Conservation (phyloP, 2,329 filamentous ascomycete genomes). For the Colletotrichum sojae region DNA sequence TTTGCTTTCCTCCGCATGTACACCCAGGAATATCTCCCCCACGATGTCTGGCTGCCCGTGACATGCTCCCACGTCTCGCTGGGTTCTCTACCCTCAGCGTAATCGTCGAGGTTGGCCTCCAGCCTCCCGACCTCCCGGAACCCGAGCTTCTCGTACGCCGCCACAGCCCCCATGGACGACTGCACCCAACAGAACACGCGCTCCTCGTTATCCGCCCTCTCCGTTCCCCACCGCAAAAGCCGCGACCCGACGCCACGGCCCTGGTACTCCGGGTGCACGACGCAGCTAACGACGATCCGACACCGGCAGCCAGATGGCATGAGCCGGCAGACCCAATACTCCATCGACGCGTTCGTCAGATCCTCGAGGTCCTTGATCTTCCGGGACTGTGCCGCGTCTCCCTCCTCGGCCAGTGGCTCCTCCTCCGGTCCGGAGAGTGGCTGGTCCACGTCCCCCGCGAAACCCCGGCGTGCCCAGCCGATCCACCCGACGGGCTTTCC, state of each 20-base stretch:
- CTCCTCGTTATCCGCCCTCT: slow-evolving; percentile 47
- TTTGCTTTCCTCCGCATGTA: slow-evolving; percentile 48
- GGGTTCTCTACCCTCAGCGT: slow-evolving; percentile 8
- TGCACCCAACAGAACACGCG: slow-evolving; percentile 48
- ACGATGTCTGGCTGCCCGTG: slow-evolving; percentile 42
- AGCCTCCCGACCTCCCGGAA: slow-evolving; percentile 44
- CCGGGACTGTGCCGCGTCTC: background rate
- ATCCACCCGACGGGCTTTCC: slow-evolving; percentile 51
- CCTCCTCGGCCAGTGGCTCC: slow-evolving; percentile 10
- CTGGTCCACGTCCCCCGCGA: slow-evolving; percentile 45
- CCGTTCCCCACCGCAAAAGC: slow-evolving; percentile 51
- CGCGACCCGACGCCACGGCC: slow-evolving; percentile 50
- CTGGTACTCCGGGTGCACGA: slow-evolving; percentile 50
- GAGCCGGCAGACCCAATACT: slow-evolving; percentile 45
- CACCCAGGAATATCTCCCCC: slow-evolving; percentile 43
- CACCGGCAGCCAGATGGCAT: slow-evolving; percentile 48
- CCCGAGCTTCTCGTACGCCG: slow-evolving; percentile 49
- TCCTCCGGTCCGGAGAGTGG: slow-evolving; percentile 37
- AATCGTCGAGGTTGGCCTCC: slow-evolving; percentile 20
- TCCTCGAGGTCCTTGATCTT: slow-evolving; percentile 48
- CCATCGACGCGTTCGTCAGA: slow-evolving; percentile 50
- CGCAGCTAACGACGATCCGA: slow-evolving; percentile 53
- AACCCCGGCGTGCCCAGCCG: slow-evolving; percentile 50
- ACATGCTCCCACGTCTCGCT: background rate
- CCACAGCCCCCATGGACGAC: slow-evolving; percentile 45